Percentiles rank a stretch among this genome's conserved stretches.
Evolutionary conservation across 1,284 basidiomycete genomes (phyloP).

Genomic region (Inonotus obliquus): DNA sequence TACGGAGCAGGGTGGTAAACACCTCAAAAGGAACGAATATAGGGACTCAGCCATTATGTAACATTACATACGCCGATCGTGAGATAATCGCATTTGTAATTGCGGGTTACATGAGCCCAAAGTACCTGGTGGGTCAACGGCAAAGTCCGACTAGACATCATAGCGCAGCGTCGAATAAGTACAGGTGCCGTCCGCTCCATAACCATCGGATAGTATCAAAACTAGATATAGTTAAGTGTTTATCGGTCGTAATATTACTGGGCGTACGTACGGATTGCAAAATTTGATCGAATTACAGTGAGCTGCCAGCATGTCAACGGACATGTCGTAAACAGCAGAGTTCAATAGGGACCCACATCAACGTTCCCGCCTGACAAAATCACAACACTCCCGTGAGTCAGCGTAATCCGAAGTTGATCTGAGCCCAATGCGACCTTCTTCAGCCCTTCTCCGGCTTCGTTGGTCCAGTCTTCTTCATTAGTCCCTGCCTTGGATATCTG

Average conservation of each 20-base stretch:
- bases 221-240: too few relatives aligned
- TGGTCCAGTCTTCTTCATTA: not conserved
- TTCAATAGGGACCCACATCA: slow-evolving; percentile 1
- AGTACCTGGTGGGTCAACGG: too few relatives aligned
- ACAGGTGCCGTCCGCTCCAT: not conserved
- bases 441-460: not conserved
- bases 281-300: slow-evolving; percentile 2
- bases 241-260: too few relatives aligned
- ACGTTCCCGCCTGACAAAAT: slow-evolving; percentile 6
- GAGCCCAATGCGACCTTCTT: not conserved
- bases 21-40: too few relatives aligned
- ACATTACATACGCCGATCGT: too few relatives aligned
- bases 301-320: not conserved
- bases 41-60: too few relatives aligned
- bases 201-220: too few relatives aligned
- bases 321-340: not conserved
- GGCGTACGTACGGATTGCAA: slow-evolving; percentile 7
- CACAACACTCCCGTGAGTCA: slow-evolving; percentile 12
- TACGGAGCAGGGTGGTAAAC: too few relatives aligned
- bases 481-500: not conserved
- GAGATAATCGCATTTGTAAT: too few relatives aligned
- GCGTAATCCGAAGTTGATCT: slow-evolving; percentile 3
- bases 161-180: too few relatives aligned
- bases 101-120: too few relatives aligned
- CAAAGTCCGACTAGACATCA: too few relatives aligned